Percentiles rank a stretch among this genome's conserved stretches.
Evolutionary conservation across 129 eudicot genomes (phyloP).

Genomic region (Escallonia herrerae): DNA sequence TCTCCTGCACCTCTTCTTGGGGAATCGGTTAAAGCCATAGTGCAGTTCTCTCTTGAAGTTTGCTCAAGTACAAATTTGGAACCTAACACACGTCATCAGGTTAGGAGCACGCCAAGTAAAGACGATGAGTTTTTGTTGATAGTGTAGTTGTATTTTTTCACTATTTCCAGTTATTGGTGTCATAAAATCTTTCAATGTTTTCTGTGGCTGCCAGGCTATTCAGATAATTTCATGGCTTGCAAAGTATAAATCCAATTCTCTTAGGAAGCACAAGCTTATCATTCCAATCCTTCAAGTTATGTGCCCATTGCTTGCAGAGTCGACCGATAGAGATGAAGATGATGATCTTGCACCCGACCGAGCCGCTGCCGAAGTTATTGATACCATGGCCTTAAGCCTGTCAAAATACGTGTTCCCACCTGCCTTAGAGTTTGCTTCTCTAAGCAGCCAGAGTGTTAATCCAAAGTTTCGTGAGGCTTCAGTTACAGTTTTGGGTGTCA

Average conservation of each 20-base stretch:
- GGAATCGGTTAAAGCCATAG: conserved; percentile 81
- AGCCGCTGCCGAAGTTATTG: conserved; percentile 91
- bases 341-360: conserved; percentile 94
- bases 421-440: conserved; percentile 71
- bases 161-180: too few relatives aligned
- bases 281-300: conserved; percentile 84
- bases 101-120: conserved; percentile 16
- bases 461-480: conserved; percentile 90
- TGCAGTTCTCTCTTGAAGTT: conserved; percentile 91
- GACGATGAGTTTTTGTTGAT: not conserved
- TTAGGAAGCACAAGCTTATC: conserved; percentile 83
- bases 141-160: not conserved
- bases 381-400: conserved; percentile 79
- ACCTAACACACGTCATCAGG: conserved; percentile 94
- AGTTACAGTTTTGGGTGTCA: conserved; percentile 65
- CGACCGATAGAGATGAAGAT: conserved; percentile 48
- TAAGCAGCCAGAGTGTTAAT: conserved; percentile 56
- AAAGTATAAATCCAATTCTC: conserved; percentile 72
- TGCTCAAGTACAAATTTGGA: conserved; percentile 60
- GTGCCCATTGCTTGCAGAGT: conserved; percentile 89
- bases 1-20: conserved; percentile 93
- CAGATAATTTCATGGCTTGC: conserved; percentile 99
- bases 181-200: too few relatives aligned
- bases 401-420: conserved; percentile 68
- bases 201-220: conserved; percentile 53